Evolutionary conservation across 345 rosid species (phyloP).

Genomic region (Raphanus raphanistrum): DNA sequence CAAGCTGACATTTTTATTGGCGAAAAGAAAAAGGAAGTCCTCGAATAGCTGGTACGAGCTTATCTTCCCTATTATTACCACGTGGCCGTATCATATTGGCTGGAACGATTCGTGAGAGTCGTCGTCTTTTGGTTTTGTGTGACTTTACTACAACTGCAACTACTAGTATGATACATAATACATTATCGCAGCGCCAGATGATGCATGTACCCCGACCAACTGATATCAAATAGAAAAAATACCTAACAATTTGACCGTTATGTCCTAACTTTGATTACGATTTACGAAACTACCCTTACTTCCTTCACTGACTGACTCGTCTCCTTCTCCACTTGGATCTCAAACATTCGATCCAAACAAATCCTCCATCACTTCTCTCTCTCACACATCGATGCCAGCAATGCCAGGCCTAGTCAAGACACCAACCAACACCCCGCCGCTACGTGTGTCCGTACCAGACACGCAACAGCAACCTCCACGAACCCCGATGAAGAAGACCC

Average conservation of each 20-base stretch:
- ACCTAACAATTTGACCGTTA: constrained; percentile 27
- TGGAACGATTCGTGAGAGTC: neutral
- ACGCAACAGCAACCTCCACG: constrained; percentile 50
- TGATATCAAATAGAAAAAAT: neutral
- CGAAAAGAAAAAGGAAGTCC: neutral
- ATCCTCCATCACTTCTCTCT: constrained; percentile 6
- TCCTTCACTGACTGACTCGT: constrained; percentile 39
- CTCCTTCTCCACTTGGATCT: constrained; percentile 34
- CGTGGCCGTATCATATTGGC: constrained; percentile 15
- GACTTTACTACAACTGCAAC: neutral
- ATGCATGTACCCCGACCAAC: constrained; percentile 19
- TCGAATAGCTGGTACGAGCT: constrained; percentile 26
- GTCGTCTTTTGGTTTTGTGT: neutral
- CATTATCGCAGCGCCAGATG: neutral
- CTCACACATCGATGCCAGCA: constrained; percentile 9
- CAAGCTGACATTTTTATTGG: constrained; percentile 16
- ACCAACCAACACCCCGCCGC: constrained; percentile 69
- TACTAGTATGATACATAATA: neutral
- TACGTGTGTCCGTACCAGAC: constrained; percentile 67
- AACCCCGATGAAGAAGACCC: constrained; percentile 53
- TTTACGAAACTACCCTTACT: constrained; percentile 25
- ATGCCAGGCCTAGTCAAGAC: constrained; percentile 97
- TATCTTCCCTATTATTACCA: constrained; percentile 8
- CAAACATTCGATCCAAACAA: constrained; percentile 18
- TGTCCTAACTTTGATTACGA: neutral